Evolutionary conservation across 2,329 filamentous ascomycete species (phyloP).

Genomic region (Colletotrichum ledebouriae): DNA sequence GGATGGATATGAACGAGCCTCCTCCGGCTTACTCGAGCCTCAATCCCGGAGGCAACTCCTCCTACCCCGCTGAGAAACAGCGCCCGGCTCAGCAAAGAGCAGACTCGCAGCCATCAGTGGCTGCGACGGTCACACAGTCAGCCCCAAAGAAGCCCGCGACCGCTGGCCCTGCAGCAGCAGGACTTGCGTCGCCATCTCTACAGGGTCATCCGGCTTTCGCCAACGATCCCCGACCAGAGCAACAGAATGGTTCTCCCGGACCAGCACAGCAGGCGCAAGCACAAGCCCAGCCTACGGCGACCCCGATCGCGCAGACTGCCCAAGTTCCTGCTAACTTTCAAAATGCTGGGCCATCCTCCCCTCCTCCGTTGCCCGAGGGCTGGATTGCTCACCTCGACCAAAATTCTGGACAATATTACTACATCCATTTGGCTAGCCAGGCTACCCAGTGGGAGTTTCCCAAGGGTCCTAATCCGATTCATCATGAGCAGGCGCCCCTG

Average conservation of each 20-base stretch:
- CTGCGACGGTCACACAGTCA: constrained; percentile 49
- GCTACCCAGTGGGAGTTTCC: constrained; percentile 99
- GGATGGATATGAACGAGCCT: constrained; percentile 85
- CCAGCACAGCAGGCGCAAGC: constrained; percentile 25
- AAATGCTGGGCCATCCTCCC: constrained; percentile 77
- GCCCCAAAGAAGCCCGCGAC: constrained; percentile 50
- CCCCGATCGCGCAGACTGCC: constrained; percentile 30
- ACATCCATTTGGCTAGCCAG: constrained; percentile 95
- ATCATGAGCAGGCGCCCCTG: constrained; percentile 83
- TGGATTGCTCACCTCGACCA: constrained; percentile 98
- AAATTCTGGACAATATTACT: constrained; percentile 98
- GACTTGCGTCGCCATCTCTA: constrained; percentile 61
- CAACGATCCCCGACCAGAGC: constrained; percentile 77
- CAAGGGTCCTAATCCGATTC: constrained; percentile 91
- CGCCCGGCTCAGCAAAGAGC: constrained; percentile 55
- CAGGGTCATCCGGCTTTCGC: constrained; percentile 90
- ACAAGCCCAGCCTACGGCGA: constrained; percentile 3
- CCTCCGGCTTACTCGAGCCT: constrained; percentile 96
- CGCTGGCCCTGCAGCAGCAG: constrained; percentile 45
- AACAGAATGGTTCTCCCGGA: constrained; percentile 55
- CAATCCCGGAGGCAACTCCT: constrained; percentile 62
- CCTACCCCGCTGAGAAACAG: constrained; percentile 86
- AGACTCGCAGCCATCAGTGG: constrained; percentile 47
- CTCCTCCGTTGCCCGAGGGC: constrained; percentile 93
- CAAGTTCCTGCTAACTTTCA: constrained; percentile 59